A percentile compares a stretch with the other conserved stretches of the same genome.
These are phyloP conservation scores for Raffaelea ambrosiae DNA, from an alignment of 2,329 filamentous ascomycete species.

Conservation along the genomic window DNA sequence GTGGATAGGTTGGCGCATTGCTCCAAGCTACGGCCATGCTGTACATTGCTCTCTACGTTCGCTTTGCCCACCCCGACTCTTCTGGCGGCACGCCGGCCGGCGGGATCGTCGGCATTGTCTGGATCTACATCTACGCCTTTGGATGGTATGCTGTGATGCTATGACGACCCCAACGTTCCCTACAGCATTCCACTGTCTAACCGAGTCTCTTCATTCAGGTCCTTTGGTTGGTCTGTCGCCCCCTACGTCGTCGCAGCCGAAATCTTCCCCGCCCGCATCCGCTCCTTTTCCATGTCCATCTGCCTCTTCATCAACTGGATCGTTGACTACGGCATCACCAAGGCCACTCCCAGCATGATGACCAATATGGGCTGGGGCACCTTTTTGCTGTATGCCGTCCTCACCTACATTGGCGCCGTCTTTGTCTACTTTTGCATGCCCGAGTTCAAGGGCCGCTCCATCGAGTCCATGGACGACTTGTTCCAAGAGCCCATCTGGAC, in stretches of 20 bases:
- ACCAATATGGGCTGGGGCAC: slow-evolving; percentile 26
- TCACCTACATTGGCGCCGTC: slow-evolving; percentile 25
- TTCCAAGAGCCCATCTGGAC: slow-evolving; percentile 30
- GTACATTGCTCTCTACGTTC: slow-evolving; percentile 23
- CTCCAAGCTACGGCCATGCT: slow-evolving; percentile 18
- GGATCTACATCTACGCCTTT: slow-evolving; percentile 22
- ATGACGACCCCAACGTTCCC: no score
- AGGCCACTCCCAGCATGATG: slow-evolving; percentile 25
- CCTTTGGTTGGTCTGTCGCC: slow-evolving; percentile 19
- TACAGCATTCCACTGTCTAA: no score
- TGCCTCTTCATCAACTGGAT: slow-evolving; percentile 25
- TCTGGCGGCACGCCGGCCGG: slow-evolving; percentile 25
- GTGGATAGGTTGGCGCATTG: slow-evolving; percentile 10
- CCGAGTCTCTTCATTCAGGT: no score
- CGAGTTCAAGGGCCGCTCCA: slow-evolving; percentile 39
- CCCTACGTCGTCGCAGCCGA: slow-evolving; percentile 21
- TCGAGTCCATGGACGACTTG: slow-evolving; percentile 41
- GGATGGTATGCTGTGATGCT: no score
- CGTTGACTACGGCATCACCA: slow-evolving; percentile 22
- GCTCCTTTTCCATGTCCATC: slow-evolving; percentile 20
- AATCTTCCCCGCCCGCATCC: slow-evolving; percentile 23
- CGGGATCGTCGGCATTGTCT: slow-evolving; percentile 30
- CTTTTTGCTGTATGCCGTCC: slow-evolving; percentile 24
- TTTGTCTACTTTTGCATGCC: slow-evolving; percentile 25
- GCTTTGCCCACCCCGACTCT: slow-evolving; percentile 21